Base-by-base conservation (phyloP, 192 early-diverging fungal species). In the Coemansia biformis region DNA sequence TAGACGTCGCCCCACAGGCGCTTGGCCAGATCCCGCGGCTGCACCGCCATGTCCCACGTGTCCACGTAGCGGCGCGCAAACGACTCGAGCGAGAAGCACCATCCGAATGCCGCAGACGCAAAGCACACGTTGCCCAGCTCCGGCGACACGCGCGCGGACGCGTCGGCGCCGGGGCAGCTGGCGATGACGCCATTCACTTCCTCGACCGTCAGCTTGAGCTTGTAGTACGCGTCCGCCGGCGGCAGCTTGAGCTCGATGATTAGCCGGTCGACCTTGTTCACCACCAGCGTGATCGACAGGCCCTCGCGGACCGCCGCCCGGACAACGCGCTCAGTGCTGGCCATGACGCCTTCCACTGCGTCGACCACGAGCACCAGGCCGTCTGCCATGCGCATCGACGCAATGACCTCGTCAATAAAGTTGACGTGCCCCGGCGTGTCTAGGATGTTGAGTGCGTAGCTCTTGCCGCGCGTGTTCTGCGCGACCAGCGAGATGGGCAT, bases 181-280 rank as follows among this genome's bases (percentile, higher is more conserved):
- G 67, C 70, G 15, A 99, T 85, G 8, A 88, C 78, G 1, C 74
- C 66, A 67, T 99, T 99, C 48, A 97, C 92, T 57, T 96, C 91
- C 63, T 96, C 94, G 44, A 97, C 88, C 3, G 90, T 93, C 67
- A 95, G 86, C 52, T 83, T 90, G 34, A 99, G 72, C 68, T 97
- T 97, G 71, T 92, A 89, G 66, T 96, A 99, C 8, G 94, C 94
- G 75, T 97, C 96, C 9, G 77, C 82, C 8, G 96, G 96, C 21
- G 96, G 96, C 29, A 99, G 75, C 47, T 93, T 95, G 14, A 99
- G 78, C 64, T 99, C 96, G 18, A 96, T 40, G 31, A 99, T 96
- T 44, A 99, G 70, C n/a, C 96, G 85, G 75, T 99, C 96, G 6
- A 99, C 81, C 76, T 99, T 99, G 84, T 92, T 97, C 43, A 99